Evolutionary conservation across 2,329 filamentous ascomycete species (phyloP), one percentile per base, ranked within the genome.

Genomic region (Claviceps fusiformis): DNA sequence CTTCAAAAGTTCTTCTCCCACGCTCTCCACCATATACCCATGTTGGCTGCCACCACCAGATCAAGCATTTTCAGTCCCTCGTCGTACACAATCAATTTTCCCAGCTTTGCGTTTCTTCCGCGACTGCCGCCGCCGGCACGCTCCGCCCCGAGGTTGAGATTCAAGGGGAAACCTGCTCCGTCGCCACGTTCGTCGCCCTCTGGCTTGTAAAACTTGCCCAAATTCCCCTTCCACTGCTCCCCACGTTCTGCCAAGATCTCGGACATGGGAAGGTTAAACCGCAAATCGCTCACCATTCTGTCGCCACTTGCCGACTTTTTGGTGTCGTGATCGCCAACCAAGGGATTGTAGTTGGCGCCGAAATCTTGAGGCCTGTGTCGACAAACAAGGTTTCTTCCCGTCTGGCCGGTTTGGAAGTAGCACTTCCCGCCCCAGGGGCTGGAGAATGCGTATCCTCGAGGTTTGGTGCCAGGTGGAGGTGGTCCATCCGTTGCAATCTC

Each of bases 61-160:
- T 98, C 93, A 63, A 97, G 70, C 92, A 98, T 97, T 74, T 95
- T 95, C 60, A 95, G 72, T 0, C 93, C 93, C 63, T 95, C 91
- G 55, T 92, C 83, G 62, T 90, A 82, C 43, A 98, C 79, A 53
- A 97, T 89, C 53, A 98, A 73, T 70, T 97, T 98, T 0, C 92
- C 93, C 62, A 98, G 73, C 73, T 98, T 98, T 3, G 89, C 91
- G 63, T 88, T 82, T 67, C 88, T 90, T 0, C 92, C 92, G 48
- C 85, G 79, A 64, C 87, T 86, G 0, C 92, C 92, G 27, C 92
- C 92, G 1, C 92, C 92, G 0, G 91, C 91, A 55, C 80, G 81
- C 68, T 97, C 92, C 59, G 81, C 81, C 0, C 90, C 92, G 0
- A 96, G 75, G 27, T 82, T 86, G 3, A 93, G 67, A 64, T 92